Evolutionary conservation across 2,329 filamentous ascomycete species (phyloP), one percentile per base, ranked within the genome.

Genomic region (Ophiocordyceps camponoti-rufipedis): DNA sequence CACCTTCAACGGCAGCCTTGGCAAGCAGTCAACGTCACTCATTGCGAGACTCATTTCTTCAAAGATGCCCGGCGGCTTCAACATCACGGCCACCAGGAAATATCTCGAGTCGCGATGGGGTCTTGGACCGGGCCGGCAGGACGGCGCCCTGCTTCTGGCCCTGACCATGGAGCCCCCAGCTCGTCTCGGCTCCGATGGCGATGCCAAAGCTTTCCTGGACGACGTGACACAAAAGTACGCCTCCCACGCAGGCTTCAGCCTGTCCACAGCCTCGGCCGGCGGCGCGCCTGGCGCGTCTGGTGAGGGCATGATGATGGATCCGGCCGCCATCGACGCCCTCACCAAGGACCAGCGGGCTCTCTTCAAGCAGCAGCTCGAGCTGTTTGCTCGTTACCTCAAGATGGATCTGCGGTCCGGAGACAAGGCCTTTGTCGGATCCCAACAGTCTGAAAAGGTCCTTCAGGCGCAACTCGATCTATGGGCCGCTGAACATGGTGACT

Each of bases 11-110:
- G 91, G 91, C 55, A 89, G 94, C 67, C 78, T 98, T 49, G 91
- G 91, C 63, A 98, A 98, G 68, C 88, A 95, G 55, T 94, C 91
- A 0, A 82, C 85, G 45, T 93, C 88, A 3, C 75, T 98, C 47
- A 82, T 98, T 62, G 91, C 91, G 44, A 82, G 91, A 54, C 71
- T 98, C 61, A 91, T 98, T 41, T 96, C 91, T 2, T 95, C 91
- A 29, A 98, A 98, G 69, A 98, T 98, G 91, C 91, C 91, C 43
- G 91, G 89, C 69, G 91, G 91, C 50, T 98, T 98, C 77, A 98
- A 96, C 63, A 96, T 96, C 62, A 96, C 89, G 58, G 75, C 86
- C 12, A 85, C 93, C 42, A 78, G 91, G 57, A 98, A 98, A 67
- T 93, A 98, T 59, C 69, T 98, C 41, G 89, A 95, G 68, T 86